Evolutionary conservation across 2,329 filamentous ascomycete species (phyloP).

Genomic region (Tricladium varicosporioides): DNA sequence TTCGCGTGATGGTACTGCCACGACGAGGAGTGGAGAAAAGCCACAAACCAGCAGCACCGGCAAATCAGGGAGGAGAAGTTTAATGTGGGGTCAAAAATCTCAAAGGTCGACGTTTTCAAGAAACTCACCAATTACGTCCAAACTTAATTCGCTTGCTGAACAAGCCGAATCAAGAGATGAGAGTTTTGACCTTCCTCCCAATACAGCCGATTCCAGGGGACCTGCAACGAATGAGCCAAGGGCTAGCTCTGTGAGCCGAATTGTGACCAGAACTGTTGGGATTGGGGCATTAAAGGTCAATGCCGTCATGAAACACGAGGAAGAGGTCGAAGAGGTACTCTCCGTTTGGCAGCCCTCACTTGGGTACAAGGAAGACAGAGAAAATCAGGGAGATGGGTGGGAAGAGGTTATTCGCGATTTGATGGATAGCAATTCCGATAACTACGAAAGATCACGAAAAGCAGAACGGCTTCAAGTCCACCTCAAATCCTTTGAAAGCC

Average conservation of each 20-base stretch:
- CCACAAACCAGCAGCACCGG: conserved; percentile 45
- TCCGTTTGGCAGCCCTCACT: conserved; percentile 71
- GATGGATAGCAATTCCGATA: conserved; percentile 69
- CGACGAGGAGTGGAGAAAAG: conserved; percentile 30
- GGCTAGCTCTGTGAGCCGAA: conserved; percentile 39
- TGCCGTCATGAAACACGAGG: conserved; percentile 66
- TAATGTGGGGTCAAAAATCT: conserved; percentile 68
- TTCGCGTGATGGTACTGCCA: conserved; percentile 26
- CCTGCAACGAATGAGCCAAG: conserved; percentile 36
- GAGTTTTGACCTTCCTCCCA: conserved; percentile 42
- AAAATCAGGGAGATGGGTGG: conserved; percentile 63
- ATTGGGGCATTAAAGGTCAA: conserved; percentile 78
- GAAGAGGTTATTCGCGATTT: conserved; percentile 71
- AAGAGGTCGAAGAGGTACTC: conserved; percentile 73
- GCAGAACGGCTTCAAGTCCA: conserved; percentile 79
- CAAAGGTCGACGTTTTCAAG: conserved; percentile 54
- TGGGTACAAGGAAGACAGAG: conserved; percentile 53
- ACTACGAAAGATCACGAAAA: conserved; percentile 69
- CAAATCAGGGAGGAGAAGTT: conserved; percentile 57
- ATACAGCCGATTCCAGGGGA: conserved; percentile 53
- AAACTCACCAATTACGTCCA: conserved; percentile 39
- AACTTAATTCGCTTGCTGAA: conserved; percentile 50
- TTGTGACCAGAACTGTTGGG: conserved; percentile 67
- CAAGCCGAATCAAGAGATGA: conserved; percentile 9
- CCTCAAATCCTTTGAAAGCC: conserved; percentile 72